phyloP scores from a whole-genome alignment of 768 basidiomycete genomes.

The Suillus subluteus region DNA sequence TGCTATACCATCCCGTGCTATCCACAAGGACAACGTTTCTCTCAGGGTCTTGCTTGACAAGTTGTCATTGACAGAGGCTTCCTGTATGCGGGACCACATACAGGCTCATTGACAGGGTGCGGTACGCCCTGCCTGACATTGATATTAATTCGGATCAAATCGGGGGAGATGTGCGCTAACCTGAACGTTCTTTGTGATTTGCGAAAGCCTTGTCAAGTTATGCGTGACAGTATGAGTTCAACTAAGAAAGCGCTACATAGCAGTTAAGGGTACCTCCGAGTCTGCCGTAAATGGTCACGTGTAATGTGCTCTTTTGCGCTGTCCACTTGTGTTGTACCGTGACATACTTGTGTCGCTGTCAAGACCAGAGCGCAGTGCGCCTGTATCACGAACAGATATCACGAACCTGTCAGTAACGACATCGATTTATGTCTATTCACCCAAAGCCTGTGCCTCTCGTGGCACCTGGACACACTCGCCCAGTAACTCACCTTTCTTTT shows the following conservation, averaged over 20 bases:
- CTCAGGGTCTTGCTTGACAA: not conserved
- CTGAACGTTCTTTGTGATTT: not conserved
- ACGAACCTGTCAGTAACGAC: slow-evolving; percentile 31
- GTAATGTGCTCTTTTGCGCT: not conserved
- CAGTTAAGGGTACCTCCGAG: not conserved
- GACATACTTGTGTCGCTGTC: slow-evolving; percentile 1
- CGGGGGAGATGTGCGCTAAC: not conserved
- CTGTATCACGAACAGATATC: slow-evolving; percentile 22
- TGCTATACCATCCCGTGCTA: not conserved
- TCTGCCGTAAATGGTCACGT: slow-evolving; percentile 3
- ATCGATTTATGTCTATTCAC: slow-evolving; percentile 62
- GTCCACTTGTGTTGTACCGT: not conserved
- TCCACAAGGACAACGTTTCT: not conserved
- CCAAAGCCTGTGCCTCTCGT: slow-evolving; percentile 78
- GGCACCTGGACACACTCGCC: slow-evolving; percentile 84
- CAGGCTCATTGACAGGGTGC: not conserved
- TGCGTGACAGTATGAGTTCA: not conserved
- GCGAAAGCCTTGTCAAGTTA: not conserved
- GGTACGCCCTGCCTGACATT: not conserved
- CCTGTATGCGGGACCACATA: not conserved
- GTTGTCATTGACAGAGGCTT: not conserved
- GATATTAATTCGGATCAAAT: not conserved
- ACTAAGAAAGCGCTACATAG: not conserved
- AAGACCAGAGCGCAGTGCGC: slow-evolving; percentile 56
- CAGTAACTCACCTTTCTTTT: slow-evolving; percentile 94